Percentiles rank a stretch among this genome's conserved stretches.
Evolutionary conservation across 176 grass and related monocot species (phyloP).

Genomic region (Juncus effusus): DNA sequence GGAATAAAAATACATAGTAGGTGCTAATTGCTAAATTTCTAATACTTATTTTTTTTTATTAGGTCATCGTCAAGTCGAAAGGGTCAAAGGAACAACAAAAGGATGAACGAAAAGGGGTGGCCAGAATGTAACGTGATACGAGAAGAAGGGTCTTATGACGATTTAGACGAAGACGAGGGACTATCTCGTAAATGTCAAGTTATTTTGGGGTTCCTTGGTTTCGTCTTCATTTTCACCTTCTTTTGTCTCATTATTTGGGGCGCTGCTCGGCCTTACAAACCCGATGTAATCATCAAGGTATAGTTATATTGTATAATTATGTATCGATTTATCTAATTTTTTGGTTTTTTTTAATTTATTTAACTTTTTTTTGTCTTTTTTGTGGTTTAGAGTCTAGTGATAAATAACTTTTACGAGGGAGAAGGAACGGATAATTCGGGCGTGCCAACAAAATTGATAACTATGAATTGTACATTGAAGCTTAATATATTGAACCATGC

Average conservation of each 20-base stretch:
- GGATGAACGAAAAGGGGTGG: constrained; percentile 49
- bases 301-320: constrained; percentile 26
- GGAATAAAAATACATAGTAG: too few relatives aligned
- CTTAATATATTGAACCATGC: constrained; percentile 70
- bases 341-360: constrained; percentile 1
- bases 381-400: constrained; percentile 49
- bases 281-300: constrained; percentile 58
- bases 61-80: constrained; percentile 27
- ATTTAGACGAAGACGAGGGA: constrained; percentile 37
- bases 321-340: constrained; percentile 3
- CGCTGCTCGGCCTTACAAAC: constrained; percentile 54
- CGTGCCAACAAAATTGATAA: constrained; percentile 74
- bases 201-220: constrained; percentile 38
- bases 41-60: neutral
- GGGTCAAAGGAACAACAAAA: constrained; percentile 34
- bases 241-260: constrained; percentile 86
- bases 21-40: neutral
- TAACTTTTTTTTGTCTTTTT: constrained; percentile 2
- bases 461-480: constrained; percentile 59
- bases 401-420: constrained; percentile 72
- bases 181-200: constrained; percentile 45
- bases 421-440: constrained; percentile 73
- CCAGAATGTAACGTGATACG: constrained; percentile 56
- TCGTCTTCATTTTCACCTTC: constrained; percentile 49
- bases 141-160: constrained; percentile 53